These are phyloP conservation scores for Naganishia antarctica DNA, from an alignment of 768 basidiomycete genomes.

Conservation along the genomic window DNA sequence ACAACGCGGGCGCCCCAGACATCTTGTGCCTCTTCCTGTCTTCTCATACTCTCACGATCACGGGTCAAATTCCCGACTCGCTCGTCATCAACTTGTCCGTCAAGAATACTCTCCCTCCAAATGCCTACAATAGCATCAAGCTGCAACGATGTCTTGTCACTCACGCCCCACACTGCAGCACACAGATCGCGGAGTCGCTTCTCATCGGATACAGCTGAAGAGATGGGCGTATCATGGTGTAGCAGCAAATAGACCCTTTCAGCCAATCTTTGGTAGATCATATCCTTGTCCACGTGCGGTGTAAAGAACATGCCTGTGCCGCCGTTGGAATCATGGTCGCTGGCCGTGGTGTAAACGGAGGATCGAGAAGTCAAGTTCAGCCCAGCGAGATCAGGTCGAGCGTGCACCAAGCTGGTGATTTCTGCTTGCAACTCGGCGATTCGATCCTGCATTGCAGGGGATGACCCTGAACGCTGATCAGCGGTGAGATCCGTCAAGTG, in stretches of 20 bases:
- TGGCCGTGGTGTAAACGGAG: neutral
- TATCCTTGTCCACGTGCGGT: constrained; percentile 20
- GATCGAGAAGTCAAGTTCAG: constrained; percentile 24
- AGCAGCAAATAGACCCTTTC: constrained; percentile 13
- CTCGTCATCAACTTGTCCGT: constrained; percentile 17
- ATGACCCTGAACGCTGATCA: neutral
- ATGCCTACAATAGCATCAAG: constrained; percentile 35
- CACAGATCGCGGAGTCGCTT: constrained; percentile 39
- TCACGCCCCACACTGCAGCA: constrained; percentile 43
- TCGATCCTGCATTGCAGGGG: constrained; percentile 26
- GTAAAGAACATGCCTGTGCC: constrained; percentile 23
- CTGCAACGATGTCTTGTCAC: constrained; percentile 34
- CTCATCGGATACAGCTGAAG: constrained; percentile 17
- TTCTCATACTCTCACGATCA: neutral
- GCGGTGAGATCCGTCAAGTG: constrained; percentile 31
- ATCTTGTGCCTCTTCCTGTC: neutral
- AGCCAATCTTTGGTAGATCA: constrained; percentile 15
- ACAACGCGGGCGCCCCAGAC: constrained; percentile 31
- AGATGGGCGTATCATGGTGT: constrained; percentile 8
- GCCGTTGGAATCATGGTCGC: neutral
- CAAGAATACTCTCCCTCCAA: constrained; percentile 31
- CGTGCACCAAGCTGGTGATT: constrained; percentile 29
- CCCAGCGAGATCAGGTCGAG: constrained; percentile 30
- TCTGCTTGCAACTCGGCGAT: constrained; percentile 29
- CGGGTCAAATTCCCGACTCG: neutral